These are phyloP conservation scores for Moesziomyces sp. DNA, from an alignment of 1,284 basidiomycete species.

Conservation along the genomic window DNA sequence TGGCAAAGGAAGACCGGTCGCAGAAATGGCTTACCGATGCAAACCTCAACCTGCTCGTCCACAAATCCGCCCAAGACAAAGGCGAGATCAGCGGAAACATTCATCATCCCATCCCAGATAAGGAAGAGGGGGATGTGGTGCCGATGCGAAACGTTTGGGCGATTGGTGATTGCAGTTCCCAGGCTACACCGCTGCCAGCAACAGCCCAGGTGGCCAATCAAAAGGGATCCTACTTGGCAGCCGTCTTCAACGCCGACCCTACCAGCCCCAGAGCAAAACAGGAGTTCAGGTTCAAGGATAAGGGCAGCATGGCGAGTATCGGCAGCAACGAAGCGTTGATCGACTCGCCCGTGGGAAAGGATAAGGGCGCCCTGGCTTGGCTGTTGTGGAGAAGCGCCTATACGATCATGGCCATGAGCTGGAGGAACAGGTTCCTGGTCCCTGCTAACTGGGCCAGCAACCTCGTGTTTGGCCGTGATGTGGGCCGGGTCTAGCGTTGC, in stretches of 20 bases:
- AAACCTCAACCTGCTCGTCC: conserved; percentile 23
- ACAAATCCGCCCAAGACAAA: neutral
- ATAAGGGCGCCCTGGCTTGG: conserved; percentile 74
- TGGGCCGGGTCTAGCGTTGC: conserved; percentile 75
- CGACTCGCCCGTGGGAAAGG: conserved; percentile 63
- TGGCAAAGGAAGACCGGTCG: conserved; percentile 76
- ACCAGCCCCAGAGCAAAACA: neutral
- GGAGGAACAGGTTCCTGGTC: conserved; percentile 74
- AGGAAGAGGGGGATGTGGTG: neutral
- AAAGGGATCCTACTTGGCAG: conserved; percentile 60
- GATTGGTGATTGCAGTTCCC: conserved; percentile 79
- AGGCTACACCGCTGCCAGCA: conserved; percentile 66
- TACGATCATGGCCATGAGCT: conserved; percentile 78
- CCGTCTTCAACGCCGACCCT: conserved; percentile 38
- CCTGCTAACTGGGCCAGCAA: conserved; percentile 66
- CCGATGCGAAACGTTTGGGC: conserved; percentile 53
- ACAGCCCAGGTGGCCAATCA: conserved; percentile 68
- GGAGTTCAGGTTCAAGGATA: conserved; percentile 76
- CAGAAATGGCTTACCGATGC: conserved; percentile 72
- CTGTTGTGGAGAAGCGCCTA: conserved; percentile 82
- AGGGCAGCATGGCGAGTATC: conserved; percentile 82
- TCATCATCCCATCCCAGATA: neutral
- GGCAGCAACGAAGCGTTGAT: conserved; percentile 75
- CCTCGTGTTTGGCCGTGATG: conserved; percentile 81
- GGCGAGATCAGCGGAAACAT: neutral